Evolutionary conservation across 805 yeast genomes (phyloP).

Genomic region (Metschnikowia matae): DNA sequence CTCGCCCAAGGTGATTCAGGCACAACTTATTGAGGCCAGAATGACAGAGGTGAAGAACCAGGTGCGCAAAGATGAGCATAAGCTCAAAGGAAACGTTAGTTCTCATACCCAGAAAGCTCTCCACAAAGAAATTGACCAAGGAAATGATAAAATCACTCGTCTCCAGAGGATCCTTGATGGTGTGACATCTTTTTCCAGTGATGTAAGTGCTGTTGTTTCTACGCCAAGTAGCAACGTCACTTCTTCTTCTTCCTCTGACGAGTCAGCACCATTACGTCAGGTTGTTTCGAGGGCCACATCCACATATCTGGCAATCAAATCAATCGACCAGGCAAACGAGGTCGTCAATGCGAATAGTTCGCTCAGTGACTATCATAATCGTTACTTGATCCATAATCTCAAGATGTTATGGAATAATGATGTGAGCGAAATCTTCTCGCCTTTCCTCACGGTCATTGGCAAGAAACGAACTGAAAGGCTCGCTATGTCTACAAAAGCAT

Average conservation of each 20-base stretch:
- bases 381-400: constrained; percentile 69
- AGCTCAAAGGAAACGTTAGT: constrained; percentile 5
- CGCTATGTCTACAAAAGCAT: constrained; percentile 47
- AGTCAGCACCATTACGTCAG: constrained; percentile 4
- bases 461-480: constrained; percentile 42
- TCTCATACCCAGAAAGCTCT: background rate
- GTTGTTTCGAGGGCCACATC: constrained; percentile 14
- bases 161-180: constrained; percentile 24
- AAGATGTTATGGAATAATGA: constrained; percentile 75
- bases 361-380: constrained; percentile 50
- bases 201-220: background rate
- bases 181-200: constrained; percentile 6
- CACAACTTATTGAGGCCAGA: constrained; percentile 33
- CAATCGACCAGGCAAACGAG: constrained; percentile 23
- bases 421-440: constrained; percentile 58
- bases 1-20: constrained; percentile 55
- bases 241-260: background rate
- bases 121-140: constrained; percentile 4
- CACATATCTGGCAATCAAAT: constrained; percentile 27
- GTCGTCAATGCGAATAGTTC: constrained; percentile 21
- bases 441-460: constrained; percentile 46
- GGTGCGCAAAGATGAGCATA: constrained; percentile 11
- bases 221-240: constrained; percentile 1
- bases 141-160: constrained; percentile 21
- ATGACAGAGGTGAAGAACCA: constrained; percentile 13